Percentiles rank a stretch among this genome's conserved stretches.
Evolutionary conservation across 345 rosid species (phyloP).

Genomic region (Gossypium raimondii): DNA sequence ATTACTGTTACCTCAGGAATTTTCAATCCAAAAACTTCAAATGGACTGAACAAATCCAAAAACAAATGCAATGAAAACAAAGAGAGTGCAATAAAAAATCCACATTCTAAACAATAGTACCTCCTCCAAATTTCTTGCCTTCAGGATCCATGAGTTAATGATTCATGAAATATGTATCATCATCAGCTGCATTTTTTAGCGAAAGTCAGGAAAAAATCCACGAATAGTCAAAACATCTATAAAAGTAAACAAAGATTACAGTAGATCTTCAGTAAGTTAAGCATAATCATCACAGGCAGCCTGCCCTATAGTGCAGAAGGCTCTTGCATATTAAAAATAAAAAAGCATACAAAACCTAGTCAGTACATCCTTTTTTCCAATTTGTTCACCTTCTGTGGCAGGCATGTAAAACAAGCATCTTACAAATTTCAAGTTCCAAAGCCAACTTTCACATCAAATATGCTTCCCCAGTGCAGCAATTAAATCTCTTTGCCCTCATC

Average conservation of each 20-base stretch:
- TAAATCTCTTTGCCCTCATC: not conserved
- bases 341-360: not conserved
- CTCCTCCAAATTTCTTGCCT: conserved; percentile 64
- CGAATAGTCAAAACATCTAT: not conserved
- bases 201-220: not conserved
- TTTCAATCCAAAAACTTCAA: not conserved
- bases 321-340: not conserved
- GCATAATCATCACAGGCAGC: not conserved
- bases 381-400: not conserved
- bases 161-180: conserved; percentile 24
- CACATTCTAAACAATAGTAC: conserved; percentile 26
- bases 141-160: conserved; percentile 58
- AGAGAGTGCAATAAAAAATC: not conserved
- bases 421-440: not conserved
- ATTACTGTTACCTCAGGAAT: not conserved
- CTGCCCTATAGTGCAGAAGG: not conserved
- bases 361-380: not conserved
- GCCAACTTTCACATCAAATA: not conserved
- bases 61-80: not conserved
- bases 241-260: not conserved
- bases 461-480: not conserved
- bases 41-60: not conserved
- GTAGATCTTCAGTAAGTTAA: not conserved
- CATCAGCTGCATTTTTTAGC: conserved; percentile 34
- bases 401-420: not conserved